These are phyloP conservation scores for Ceratobasidium sp. DNA, from an alignment of 1,284 basidiomycete genomes.

Conservation along the genomic window DNA sequence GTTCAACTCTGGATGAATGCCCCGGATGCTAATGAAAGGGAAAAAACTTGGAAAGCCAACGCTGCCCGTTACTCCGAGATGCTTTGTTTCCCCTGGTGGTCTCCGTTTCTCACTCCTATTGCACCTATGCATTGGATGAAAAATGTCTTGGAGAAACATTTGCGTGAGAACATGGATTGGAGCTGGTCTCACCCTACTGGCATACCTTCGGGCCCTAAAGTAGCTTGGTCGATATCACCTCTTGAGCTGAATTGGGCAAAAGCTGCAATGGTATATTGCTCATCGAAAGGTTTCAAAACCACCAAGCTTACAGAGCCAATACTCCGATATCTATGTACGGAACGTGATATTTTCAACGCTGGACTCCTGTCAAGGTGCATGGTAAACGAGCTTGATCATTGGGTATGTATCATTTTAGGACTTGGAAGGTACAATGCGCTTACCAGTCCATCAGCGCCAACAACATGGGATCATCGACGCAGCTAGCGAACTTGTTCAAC, in stretches of 20 bases:
- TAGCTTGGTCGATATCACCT: not conserved
- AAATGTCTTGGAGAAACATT: not conserved
- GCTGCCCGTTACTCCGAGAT: not conserved
- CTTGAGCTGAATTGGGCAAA: not conserved
- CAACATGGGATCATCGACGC: not conserved
- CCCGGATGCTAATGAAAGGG: not conserved
- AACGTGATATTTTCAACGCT: not conserved
- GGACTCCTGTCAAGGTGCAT: not conserved
- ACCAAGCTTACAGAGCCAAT: not conserved
- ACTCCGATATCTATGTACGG: not conserved
- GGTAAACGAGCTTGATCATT: not conserved
- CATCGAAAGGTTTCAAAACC: not conserved
- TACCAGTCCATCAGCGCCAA: not conserved
- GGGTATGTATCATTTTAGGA: not conserved
- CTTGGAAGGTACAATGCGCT: not conserved
- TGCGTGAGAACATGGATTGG: not conserved
- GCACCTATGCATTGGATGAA: constrained; percentile 18
- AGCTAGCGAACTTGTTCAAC: not conserved
- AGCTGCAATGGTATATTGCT: not conserved
- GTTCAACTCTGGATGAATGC: not conserved
- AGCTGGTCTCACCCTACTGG: not conserved
- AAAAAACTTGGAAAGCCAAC: not conserved
- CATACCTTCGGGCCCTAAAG: not conserved
- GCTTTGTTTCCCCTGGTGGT: not conserved
- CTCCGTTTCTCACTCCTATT: not conserved